These are phyloP conservation scores for Dactylis glomerata DNA, from an alignment of 176 grass and related monocot genomes.

Conservation along the genomic window DNA sequence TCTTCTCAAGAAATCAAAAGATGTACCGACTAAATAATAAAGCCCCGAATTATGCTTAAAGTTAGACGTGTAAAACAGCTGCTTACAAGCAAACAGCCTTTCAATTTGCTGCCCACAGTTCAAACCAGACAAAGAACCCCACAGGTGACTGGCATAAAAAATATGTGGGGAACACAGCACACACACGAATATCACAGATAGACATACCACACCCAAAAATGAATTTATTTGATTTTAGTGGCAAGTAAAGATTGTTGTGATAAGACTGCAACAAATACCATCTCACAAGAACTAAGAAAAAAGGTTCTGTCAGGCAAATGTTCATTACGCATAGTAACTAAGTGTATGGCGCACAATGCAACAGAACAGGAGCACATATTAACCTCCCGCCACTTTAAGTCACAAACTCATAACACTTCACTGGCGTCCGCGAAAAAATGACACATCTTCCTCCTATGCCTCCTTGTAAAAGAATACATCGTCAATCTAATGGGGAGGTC, in stretches of 20 bases:
- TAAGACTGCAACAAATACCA: not conserved
- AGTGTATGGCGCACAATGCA: not conserved
- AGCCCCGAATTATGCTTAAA: too few species aligned
- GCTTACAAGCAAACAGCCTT: too few species aligned
- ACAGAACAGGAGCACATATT: slow-evolving; percentile 24
- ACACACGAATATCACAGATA: not conserved
- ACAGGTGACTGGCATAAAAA: not conserved
- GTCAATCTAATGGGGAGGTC: slow-evolving; percentile 1
- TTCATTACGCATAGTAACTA: not conserved
- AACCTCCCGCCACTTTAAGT: not conserved
- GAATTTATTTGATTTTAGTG: not conserved
- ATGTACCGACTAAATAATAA: too few species aligned
- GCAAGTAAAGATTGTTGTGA: not conserved
- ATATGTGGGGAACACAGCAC: not conserved
- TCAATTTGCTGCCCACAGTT: not conserved
- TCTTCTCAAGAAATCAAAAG: too few species aligned
- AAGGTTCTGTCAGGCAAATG: not conserved
- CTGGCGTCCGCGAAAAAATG: slow-evolving; percentile 14
- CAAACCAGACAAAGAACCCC: not conserved
- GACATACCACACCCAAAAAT: not conserved
- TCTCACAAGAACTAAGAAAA: not conserved
- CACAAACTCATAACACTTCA: slow-evolving; percentile 9
- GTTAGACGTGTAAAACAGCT: too few species aligned
- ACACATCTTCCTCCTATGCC: not conserved
- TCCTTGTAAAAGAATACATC: not conserved